A percentile compares a stretch with the other conserved stretches of the same genome.
Conservation (phyloP, 2,329 filamentous ascomycete species). For the Fusarium devonianum region DNA sequence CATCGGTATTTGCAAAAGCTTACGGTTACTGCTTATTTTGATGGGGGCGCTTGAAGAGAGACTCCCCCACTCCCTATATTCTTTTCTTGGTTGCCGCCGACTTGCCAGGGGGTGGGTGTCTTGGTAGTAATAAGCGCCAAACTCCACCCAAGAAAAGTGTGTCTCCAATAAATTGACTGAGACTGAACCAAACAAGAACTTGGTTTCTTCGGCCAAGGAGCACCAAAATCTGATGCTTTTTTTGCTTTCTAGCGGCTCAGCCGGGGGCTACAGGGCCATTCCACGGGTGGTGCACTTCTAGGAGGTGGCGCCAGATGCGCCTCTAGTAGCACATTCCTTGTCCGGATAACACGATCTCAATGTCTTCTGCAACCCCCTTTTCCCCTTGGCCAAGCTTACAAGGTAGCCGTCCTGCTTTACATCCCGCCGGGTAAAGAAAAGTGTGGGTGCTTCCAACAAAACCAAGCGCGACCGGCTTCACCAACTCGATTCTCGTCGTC, state of each 20-base stretch:
- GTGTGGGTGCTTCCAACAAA: background rate
- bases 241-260: no score
- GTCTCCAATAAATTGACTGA: background rate
- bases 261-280: background rate
- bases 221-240: background rate
- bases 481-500: background rate
- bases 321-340: background rate
- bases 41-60: no score
- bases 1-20: background rate
- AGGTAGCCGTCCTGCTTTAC: no score
- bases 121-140: background rate
- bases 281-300: no score
- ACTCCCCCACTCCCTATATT: no score
- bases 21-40: no score
- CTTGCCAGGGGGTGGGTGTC: background rate
- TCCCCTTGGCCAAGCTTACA: no score
- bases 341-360: background rate
- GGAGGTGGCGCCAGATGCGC: background rate
- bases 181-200: no score
- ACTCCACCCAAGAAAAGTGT: background rate
- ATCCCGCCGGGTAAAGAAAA: background rate
- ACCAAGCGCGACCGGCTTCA: background rate
- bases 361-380: background rate
- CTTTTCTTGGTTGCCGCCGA: background rate
- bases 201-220: no score